Evolutionary conservation across 257 asterid species (phyloP), one percentile per base, ranked within the genome.

Genomic region (Rubia yunnanensis): DNA sequence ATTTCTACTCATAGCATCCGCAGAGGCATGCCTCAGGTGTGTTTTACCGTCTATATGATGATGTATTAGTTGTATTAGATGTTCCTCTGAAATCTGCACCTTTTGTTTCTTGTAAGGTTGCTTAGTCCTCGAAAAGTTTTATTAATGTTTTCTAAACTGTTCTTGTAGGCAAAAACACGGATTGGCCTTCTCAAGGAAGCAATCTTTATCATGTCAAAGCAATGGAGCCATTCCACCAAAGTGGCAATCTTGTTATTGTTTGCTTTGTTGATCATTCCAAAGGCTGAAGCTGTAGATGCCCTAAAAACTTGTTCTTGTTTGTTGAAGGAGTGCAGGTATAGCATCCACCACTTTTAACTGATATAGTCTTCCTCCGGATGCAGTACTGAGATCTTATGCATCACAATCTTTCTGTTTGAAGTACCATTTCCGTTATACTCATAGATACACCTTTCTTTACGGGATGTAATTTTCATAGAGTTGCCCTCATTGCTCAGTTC

Each of bases 261-360:
- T 59, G 77, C 87, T 7, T 76, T 88, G 71, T 58, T 85, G 76
- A 53, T 84, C 74, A 55, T 80, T 79, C 97, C 97, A 10, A 70
- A 75, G 38, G 99, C 96, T 46, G 88, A 85, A 76, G 99, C 99
- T 23, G 87, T 77, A 27, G 99, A 94, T 82, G 94, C 99, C 72
- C 81, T 92, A 17, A 92, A 89, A 81, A 86, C 95, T 28, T 84
- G 94, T 68, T 31, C 88, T 38, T 92, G 99, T 87, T 88, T 92
- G 61, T 71, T 92, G 57, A 92, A 82, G 81, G 97, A 89, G 68
- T 92, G 99, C 94, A 89, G 95, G 99, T 90, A 86, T n/a, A 15
- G 5, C 15, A 24, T 57, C 38, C 24, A 58, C 50, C 38, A 13
- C 41, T 10, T 3, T 35, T 13, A 49, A 20, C 5, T 17, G 22